Evolutionary conservation across 1,284 basidiomycete genomes (phyloP).

Genomic region (Apiotrichum gamsii): DNA sequence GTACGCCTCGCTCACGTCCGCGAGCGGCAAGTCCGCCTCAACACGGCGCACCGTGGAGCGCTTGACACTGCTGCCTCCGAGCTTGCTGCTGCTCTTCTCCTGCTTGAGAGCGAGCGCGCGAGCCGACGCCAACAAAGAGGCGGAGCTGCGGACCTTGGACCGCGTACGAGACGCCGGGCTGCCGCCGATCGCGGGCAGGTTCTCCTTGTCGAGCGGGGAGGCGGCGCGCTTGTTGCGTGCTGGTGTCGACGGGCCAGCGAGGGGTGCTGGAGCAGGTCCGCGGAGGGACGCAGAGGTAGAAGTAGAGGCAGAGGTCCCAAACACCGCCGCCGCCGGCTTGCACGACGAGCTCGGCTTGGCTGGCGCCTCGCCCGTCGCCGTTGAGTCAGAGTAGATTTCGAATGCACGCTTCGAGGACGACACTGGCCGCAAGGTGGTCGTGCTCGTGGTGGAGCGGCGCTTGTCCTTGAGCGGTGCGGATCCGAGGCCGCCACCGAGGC

Average conservation of each 20-base stretch:
- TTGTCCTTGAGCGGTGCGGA: too few species aligned
- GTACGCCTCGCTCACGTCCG: slow-evolving; percentile 42
- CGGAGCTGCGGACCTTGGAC: neutral
- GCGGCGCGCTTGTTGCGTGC: neutral
- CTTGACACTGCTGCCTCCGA: neutral
- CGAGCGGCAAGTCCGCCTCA: slow-evolving; percentile 20
- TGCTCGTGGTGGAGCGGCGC: too few species aligned
- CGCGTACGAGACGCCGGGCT: slow-evolving; percentile 23
- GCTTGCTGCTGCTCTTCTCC: too few species aligned
- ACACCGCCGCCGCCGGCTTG: too few species aligned
- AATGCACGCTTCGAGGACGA: too few species aligned
- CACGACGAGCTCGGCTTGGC: neutral
- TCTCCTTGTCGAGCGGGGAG: slow-evolving; percentile 26
- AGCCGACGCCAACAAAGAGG: neutral
- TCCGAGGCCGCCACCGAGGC: too few species aligned
- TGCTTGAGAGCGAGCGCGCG: neutral
- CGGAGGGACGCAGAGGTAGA: neutral
- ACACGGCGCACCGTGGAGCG: neutral
- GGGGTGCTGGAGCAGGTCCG: neutral
- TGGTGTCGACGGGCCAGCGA: slow-evolving; percentile 4
- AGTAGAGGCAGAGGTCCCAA: neutral
- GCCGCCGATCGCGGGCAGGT: slow-evolving; percentile 14
- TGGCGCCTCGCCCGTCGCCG: too few species aligned
- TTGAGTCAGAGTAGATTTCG: too few species aligned
- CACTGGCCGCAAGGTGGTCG: too few species aligned